Percentiles rank a stretch among this genome's conserved stretches.
Conservation (phyloP, 495 filamentous ascomycete species). For the Hypoxylon intermedium region DNA sequence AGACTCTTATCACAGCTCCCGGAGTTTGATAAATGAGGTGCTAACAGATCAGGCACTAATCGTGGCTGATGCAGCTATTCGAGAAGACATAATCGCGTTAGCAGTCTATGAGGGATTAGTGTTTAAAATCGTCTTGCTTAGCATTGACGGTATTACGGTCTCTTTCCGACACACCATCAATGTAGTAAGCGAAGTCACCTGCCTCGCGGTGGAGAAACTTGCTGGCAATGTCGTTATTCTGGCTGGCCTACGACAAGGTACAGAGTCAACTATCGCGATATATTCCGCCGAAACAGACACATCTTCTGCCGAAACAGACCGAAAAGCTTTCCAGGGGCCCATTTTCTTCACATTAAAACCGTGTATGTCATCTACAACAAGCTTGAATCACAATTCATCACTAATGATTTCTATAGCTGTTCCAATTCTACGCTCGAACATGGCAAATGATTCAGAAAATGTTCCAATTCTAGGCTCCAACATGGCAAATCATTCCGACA, state of each 20-base stretch:
- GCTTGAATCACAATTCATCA: neutral
- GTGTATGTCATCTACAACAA: conserved; percentile 6
- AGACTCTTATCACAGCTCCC: conserved; percentile 31
- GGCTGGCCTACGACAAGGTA: conserved; percentile 41
- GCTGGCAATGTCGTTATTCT: conserved; percentile 35
- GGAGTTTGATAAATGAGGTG: conserved; percentile 33
- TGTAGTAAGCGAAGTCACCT: conserved; percentile 51
- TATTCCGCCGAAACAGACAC: conserved; percentile 19
- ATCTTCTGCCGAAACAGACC: no score
- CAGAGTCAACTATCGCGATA: conserved; percentile 37
- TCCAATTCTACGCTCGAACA: no score
- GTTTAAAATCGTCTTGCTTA: conserved; percentile 46
- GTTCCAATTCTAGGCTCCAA: neutral
- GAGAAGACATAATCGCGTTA: conserved; percentile 43
- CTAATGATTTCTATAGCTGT: conserved; percentile 5
- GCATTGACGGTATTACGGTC: conserved; percentile 30
- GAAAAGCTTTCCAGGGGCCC: no score
- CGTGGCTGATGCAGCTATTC: conserved; percentile 46
- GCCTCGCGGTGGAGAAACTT: conserved; percentile 39
- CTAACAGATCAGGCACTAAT: conserved; percentile 27
- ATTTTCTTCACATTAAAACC: conserved; percentile 16
- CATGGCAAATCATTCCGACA: neutral
- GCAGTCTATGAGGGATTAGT: conserved; percentile 41
- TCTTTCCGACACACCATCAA: conserved; percentile 34
- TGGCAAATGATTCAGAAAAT: no score